Conservation (phyloP, 2,329 filamentous ascomycete species). For the Nemania serpens region DNA sequence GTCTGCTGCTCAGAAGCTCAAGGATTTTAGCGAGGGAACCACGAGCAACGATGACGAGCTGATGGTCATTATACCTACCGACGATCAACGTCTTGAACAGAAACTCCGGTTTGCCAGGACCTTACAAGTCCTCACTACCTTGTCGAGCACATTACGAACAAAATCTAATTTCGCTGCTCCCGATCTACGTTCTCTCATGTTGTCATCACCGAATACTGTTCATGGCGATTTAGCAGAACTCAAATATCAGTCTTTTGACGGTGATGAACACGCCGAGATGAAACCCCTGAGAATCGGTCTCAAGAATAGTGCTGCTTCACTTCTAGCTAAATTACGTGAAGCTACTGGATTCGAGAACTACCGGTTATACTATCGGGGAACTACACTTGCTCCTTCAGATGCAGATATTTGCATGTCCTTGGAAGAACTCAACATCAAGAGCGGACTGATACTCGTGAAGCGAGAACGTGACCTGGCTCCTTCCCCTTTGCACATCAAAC, state of each 20-base stretch:
- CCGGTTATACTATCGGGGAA: constrained; percentile 72
- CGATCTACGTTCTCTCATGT: constrained; percentile 58
- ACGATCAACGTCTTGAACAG: constrained; percentile 56
- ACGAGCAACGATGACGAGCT: constrained; percentile 54
- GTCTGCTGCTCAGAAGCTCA: constrained; percentile 63
- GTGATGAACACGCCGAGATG: constrained; percentile 62
- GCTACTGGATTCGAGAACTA: constrained; percentile 78
- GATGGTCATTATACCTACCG: constrained; percentile 56
- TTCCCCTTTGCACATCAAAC: constrained; percentile 51
- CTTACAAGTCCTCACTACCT: constrained; percentile 68
- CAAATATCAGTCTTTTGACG: constrained; percentile 76
- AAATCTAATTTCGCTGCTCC: constrained; percentile 64
- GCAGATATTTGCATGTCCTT: constrained; percentile 65
- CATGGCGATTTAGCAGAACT: constrained; percentile 69
- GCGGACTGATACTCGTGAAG: constrained; percentile 70
- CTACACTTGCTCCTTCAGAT: constrained; percentile 65
- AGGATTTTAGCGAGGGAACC: constrained; percentile 50
- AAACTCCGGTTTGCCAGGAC: constrained; percentile 71
- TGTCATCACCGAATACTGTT: constrained; percentile 55
- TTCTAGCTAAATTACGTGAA: constrained; percentile 69
- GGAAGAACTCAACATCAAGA: constrained; percentile 67
- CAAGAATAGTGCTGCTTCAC: constrained; percentile 70
- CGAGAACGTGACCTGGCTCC: constrained; percentile 55
- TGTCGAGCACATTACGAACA: constrained; percentile 67
- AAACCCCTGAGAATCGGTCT: constrained; percentile 68